Evolutionary conservation across 139 green algal species (phyloP).

Genomic region (Diplosphaera chodatii): DNA sequence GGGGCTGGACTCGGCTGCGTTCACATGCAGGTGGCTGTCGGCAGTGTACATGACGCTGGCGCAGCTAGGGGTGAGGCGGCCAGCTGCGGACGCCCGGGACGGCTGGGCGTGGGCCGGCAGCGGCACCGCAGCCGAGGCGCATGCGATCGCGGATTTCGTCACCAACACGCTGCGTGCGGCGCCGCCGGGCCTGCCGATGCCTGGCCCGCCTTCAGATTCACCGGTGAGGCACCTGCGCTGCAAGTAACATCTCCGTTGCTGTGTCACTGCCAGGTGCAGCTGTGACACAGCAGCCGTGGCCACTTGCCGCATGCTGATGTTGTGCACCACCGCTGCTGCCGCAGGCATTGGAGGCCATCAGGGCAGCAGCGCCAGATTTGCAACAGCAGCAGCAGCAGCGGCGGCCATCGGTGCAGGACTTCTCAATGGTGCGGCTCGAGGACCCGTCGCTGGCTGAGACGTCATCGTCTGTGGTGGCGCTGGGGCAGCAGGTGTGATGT

Average conservation of each 20-base stretch:
- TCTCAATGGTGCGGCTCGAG: conserved; percentile 8
- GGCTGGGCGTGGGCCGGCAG: not conserved
- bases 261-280: not conserved
- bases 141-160: conserved; percentile 33
- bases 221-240: no score
- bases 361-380: not conserved
- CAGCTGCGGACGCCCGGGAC: conserved; percentile 1
- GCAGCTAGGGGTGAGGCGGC: conserved; percentile 62
- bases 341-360: not conserved
- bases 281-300: not conserved
- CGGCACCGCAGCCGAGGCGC: conserved; percentile 13
- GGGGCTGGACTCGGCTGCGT: no score
- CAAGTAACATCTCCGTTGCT: not conserved
- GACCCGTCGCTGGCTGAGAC: conserved; percentile 20
- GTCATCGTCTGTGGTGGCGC: conserved; percentile 16
- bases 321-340: no score
- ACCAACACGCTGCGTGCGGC: conserved; percentile 10
- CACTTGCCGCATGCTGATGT: no score
- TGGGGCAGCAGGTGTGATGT: conserved; percentile 24
- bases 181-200: not conserved
- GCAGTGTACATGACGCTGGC: conserved; percentile 55
- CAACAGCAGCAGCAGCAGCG: not conserved
- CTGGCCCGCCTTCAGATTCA: not conserved
- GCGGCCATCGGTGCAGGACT: not conserved
- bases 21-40: conserved; percentile 33